Conservation (phyloP, 2,329 filamentous ascomycete genomes). For the Nannizzia gypsea region DNA sequence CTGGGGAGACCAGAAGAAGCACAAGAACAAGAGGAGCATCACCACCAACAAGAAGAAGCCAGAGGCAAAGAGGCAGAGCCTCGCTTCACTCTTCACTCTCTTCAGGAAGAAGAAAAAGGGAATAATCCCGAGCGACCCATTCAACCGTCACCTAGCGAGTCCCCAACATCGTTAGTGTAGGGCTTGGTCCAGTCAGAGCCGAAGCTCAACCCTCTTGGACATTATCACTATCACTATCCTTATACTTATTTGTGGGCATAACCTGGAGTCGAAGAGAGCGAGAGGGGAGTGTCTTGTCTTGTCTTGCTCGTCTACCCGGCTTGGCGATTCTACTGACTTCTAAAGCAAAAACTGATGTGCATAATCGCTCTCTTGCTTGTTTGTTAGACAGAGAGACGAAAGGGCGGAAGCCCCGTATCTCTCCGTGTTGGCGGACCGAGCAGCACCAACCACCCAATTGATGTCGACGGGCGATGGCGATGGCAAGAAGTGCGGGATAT, state of each 20-base stretch:
- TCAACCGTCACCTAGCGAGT: not conserved
- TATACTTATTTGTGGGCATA: too few species aligned
- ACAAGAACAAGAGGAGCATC: not conserved
- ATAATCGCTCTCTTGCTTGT: not conserved
- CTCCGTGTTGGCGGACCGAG: not conserved
- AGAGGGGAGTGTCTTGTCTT: not conserved
- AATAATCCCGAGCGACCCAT: not conserved
- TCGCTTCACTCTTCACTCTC: not conserved
- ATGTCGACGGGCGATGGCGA: too few species aligned
- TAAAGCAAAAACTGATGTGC: not conserved
- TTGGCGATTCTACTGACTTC: not conserved
- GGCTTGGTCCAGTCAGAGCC: not conserved
- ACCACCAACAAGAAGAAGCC: not conserved
- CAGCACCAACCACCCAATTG: not conserved
- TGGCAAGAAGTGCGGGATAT: not conserved
- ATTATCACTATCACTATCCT: too few species aligned
- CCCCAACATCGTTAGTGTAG: not conserved
- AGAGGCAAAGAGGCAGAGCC: not conserved
- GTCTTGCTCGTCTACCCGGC: constrained; percentile 4
- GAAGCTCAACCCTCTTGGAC: too few species aligned
- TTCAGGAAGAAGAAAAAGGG: too few species aligned
- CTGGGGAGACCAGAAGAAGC: too few species aligned
- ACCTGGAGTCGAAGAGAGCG: not conserved
- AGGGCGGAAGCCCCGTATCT: too few species aligned
- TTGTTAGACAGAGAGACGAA: too few species aligned